Conservation (phyloP, 371 early-diverging fungal species). For the Lichtheimia ornata region DNA sequence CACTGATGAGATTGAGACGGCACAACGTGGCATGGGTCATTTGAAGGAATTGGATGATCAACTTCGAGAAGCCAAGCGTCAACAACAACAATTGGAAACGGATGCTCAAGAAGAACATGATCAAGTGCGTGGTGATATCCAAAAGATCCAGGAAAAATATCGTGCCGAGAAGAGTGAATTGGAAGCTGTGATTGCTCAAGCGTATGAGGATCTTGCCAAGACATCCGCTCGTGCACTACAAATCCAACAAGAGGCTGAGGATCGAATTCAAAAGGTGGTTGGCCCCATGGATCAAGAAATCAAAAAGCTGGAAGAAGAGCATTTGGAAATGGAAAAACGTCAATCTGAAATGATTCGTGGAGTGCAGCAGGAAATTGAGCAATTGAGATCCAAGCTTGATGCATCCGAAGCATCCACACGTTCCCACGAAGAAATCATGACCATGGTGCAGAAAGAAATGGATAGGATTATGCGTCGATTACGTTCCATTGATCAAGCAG, state of each 20-base stretch:
- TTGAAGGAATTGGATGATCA: conserved; percentile 48
- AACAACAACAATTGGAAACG: conserved; percentile 39
- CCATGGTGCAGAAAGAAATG: conserved; percentile 43
- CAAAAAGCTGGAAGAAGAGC: conserved; percentile 35
- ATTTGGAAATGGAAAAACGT: conserved; percentile 24
- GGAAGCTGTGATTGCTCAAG: conserved; percentile 31
- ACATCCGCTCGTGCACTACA: conserved; percentile 31
- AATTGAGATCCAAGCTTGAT: conserved; percentile 27
- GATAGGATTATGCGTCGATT: conserved; percentile 47
- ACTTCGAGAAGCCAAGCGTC: conserved; percentile 38
- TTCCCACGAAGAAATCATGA: conserved; percentile 44
- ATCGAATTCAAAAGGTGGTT: conserved; percentile 32
- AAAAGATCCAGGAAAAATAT: conserved; percentile 31
- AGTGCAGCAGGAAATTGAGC: conserved; percentile 34
- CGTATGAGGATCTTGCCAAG: conserved; percentile 38
- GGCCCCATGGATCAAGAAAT: conserved; percentile 25
- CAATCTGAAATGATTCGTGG: conserved; percentile 26
- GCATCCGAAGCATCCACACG: conserved; percentile 31
- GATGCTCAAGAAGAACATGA: conserved; percentile 32
- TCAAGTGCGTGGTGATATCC: conserved; percentile 29
- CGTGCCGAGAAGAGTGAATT: conserved; percentile 33
- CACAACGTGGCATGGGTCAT: conserved; percentile 49
- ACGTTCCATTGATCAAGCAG: conserved; percentile 39
- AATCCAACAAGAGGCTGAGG: conserved; percentile 40
- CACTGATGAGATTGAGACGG: conserved; percentile 52